Base-by-base conservation (phyloP, 2,329 filamentous ascomycete genomes). In the Bipolaris sorokiniana region DNA sequence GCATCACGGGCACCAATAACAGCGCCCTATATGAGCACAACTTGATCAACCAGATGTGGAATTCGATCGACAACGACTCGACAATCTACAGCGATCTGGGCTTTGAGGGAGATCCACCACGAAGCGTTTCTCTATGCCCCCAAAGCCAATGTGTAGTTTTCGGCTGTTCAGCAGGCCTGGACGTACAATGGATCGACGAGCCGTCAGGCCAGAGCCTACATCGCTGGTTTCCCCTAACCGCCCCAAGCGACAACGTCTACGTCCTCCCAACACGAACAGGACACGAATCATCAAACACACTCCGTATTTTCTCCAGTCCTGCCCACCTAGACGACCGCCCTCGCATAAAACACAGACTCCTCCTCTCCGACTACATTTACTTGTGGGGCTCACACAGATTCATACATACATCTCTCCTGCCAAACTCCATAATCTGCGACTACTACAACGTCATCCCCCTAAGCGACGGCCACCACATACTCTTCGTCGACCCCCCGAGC, bases 111-210 rank as follows among this genome's bases (percentile, higher is more conserved):
- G 86, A 89, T 60, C 84, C 84, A 15, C 87, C 88, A 11, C 82
- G 84, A n/a, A 88, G 85, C 37, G 82, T 89, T 9, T 84, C 87
- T 0, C 83, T 90, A 33, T 88, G 84, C 63, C 87, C 87, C n/a
- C 84, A 87, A 55, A 81, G 85, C 44, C 81, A 82, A 48, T 88
- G 86, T 63, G 84, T 88, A 33, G 87, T 86, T 7, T 90, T 89
- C 76, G 87, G 87, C 13, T 88, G 85, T 61, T 81, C 82, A 11
- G 79, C 82, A 7, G 84, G 86, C 1, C 84, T 89, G 50, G 87
- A 89, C 66, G 76, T 89, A 37, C 86, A 88, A 67, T 90, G 85
- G 81, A 72, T 83, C 11, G 80, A 84, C 57, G 78, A 80, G 28
- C 65, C 78, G 37, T 82, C 77, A 3, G 76, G 78, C 69, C 79